Evolutionary conservation across 805 yeast genomes (phyloP), one percentile per base, ranked within the genome.

Genomic region (Candida michaelii): DNA sequence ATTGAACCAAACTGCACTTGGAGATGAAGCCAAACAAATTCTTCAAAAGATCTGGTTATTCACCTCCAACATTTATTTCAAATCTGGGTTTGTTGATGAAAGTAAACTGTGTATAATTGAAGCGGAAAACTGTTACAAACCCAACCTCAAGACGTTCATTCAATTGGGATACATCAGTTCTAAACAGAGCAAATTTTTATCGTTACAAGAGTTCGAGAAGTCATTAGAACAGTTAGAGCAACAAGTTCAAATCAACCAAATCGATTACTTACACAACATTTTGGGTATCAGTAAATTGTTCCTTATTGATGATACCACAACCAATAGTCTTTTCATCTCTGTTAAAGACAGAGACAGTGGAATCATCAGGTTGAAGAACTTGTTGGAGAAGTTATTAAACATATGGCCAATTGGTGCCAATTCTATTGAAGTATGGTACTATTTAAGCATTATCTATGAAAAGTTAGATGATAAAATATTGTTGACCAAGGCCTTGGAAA

Each of bases 1-100:
- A 6, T 8, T 40, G 7, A 25, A 15, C 5, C 32, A 37, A 19
- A 15, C 27, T 5, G 15, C 44, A 6, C 36, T 48, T 9, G 19
- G 30, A 18, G 44, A 39, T 8, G 47, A 44, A 11, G 45, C 46
- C 11, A 62, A 66, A 35, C 58, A 52, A 17, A 53, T 79, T 8
- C 56, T 82, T 35, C 88, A 82, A 52, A 70, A 71, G 25, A 55
- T 87, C 17, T 89, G 97, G 96, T 58, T 89, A 38, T 79, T 89
- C 77, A 73, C 87, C 0, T 74, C 89, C 0, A 73, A 74, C 27
- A 63, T 88, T 19, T 89, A 87, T 56, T 65, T 76, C 52, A 75
- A 77, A 45, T 71, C 76, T 5, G 81, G 77, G 1, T 59, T 77
- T 30, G 48, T 65, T 1, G 72, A 66, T 2, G 95, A 88, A 40